phyloP scores from a whole-genome alignment of 2,329 filamentous ascomycete species.

The Aspergillus sp. region DNA sequence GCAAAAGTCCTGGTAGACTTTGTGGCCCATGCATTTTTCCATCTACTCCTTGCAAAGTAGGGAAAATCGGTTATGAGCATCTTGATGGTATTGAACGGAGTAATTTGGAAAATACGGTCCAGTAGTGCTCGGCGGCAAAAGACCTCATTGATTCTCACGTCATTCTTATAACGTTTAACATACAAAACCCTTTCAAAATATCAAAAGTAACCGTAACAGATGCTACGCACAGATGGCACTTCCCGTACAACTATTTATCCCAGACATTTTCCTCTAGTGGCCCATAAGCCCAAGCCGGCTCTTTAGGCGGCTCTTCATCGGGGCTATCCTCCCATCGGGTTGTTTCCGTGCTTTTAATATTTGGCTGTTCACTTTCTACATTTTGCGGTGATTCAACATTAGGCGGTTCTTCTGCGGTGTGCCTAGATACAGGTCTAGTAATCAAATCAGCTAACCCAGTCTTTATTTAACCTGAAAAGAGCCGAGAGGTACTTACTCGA shows the following conservation, averaged over 20 bases:
- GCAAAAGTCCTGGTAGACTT: neutral
- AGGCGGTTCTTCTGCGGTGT: conserved; percentile 22
- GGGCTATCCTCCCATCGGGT: neutral
- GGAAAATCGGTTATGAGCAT: neutral
- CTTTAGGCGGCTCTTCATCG: conserved; percentile 6
- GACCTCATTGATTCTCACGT: too few species aligned
- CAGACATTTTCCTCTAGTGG: conserved; percentile 33
- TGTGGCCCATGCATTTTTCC: neutral
- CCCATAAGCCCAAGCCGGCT: conserved; percentile 21
- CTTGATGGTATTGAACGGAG: too few species aligned
- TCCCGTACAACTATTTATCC: conserved; percentile 15
- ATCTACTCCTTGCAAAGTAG: neutral
- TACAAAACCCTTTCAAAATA: too few species aligned
- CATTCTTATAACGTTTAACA: too few species aligned
- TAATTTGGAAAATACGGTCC: too few species aligned
- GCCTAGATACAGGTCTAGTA: conserved; percentile 25
- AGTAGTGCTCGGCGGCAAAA: too few species aligned
- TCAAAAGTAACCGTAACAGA: too few species aligned
- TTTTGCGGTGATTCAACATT: conserved; percentile 3
- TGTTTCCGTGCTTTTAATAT: neutral
- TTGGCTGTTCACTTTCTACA: conserved; percentile 3
- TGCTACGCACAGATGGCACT: too few species aligned
- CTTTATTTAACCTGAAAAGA: neutral
- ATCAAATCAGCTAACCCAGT: neutral
- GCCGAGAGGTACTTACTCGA: conserved; percentile 21